Evolutionary conservation across 208 protist genomes (phyloP), one percentile per base, ranked within the genome.

Genomic region (Vickermania ingenoplastis): DNA sequence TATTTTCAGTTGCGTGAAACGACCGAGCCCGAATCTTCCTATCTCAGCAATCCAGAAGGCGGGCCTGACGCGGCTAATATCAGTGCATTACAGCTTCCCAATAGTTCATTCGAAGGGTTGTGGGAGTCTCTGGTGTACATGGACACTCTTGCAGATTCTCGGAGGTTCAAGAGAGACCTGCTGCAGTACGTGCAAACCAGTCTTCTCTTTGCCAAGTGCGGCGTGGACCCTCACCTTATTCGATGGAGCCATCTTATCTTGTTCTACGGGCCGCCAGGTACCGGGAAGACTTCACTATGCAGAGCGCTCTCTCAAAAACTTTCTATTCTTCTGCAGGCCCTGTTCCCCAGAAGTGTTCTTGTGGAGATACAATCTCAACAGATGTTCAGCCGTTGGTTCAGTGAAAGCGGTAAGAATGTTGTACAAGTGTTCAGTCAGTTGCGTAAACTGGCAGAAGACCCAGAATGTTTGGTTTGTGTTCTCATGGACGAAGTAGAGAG

Each of bases 401-500:
- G 90, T 66, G 97, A 99, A 75, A 96, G 84, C 61, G 97, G 97
- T 0, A 99, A 99, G 75, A 81, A 98, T 54, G 97, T 99, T 23
- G 80, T 94, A 71, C 75, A 85, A 31, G 57, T 99, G 11, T 99
- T 99, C 60, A 54, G 73, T 5, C 75, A 75, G 28, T 87, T 98
- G 25, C 79, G 78, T 25, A 71, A 84, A 41, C 31, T 96, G 0
- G 74, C 78, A 0, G 84, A 83, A 31, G 60, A 58, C n/a, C 45
- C 75, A 29, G 26, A 45, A 24, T 75, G 58, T 11, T 76, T 98
- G 27, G 74, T 97, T 1, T 88, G 76, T 56, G 82, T 98, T 2
- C 63, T 98, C 17, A 87, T 98, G 41, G 97, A 98, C 60, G 96
- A 98, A 67, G 97, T 98, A n/a, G 96, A 99, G 67, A 94, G 79